Conservation (phyloP, 2,329 filamentous ascomycete species). For the Bipolaris cookei region DNA sequence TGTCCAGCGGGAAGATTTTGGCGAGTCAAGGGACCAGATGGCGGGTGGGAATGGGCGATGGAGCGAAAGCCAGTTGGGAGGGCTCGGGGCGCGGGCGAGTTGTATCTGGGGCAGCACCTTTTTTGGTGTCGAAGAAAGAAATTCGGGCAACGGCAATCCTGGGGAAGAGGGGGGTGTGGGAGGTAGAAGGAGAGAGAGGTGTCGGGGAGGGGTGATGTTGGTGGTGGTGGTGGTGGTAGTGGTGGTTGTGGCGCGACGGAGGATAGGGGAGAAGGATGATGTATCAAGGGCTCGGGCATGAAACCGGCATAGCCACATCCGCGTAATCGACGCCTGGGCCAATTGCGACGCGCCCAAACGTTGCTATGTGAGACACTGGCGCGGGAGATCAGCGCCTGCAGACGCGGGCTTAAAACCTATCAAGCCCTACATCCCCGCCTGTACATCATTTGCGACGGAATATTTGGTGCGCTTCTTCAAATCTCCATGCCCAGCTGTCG, state of each 20-base stretch:
- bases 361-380: slow-evolving; percentile 37
- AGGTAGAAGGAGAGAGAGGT: neutral
- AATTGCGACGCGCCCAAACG: slow-evolving; percentile 25
- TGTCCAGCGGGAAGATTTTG: slow-evolving; percentile 2
- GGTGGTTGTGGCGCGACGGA: slow-evolving; percentile 11
- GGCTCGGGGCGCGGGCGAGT: neutral
- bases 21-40: slow-evolving; percentile 9
- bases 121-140: neutral
- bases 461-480: neutral
- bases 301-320: slow-evolving; percentile 38
- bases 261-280: slow-evolving; percentile 22
- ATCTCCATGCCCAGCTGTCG: neutral
- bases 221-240: slow-evolving; percentile 3
- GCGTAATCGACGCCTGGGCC: slow-evolving; percentile 19
- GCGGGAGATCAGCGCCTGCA: slow-evolving; percentile 29
- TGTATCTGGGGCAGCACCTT: neutral
- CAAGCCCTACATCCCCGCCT: slow-evolving; percentile 5
- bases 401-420: slow-evolving; percentile 25
- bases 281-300: slow-evolving; percentile 28
- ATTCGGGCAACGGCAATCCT: neutral
- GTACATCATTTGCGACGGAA: slow-evolving; percentile 5
- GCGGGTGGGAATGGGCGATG: neutral
- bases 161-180: neutral
- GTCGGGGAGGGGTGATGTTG: too few species aligned
- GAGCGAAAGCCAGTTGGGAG: neutral